Conservation (phyloP, 257 asterid genomes). For the Asclepias syriaca region DNA sequence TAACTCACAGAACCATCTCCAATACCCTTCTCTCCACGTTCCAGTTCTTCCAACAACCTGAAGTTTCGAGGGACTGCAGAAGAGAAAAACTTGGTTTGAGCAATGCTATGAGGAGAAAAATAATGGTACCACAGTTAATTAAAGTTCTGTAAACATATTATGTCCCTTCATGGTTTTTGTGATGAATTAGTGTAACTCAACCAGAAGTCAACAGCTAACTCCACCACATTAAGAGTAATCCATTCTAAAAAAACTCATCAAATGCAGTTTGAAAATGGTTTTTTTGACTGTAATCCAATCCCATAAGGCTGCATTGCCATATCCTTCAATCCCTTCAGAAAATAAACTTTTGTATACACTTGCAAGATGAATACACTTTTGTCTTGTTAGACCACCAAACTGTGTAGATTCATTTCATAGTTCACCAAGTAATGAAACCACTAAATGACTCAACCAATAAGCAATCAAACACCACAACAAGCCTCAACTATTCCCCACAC, state of each 20-base stretch:
- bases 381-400: not conserved
- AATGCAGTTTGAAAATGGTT: not conserved
- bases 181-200: not conserved
- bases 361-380: not conserved
- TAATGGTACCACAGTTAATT: not conserved
- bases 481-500: not conserved
- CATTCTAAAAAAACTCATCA: not conserved
- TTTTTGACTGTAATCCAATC: not conserved
- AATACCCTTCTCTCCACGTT: constrained; percentile 37
- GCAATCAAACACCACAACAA: not conserved
- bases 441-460: not conserved
- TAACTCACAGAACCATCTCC: constrained; percentile 42
- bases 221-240: not conserved
- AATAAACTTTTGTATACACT: not conserved
- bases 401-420: not conserved
- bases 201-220: not conserved
- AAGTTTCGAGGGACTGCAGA: constrained; percentile 29
- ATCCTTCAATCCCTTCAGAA: not conserved
- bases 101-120: not conserved
- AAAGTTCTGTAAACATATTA: not conserved
- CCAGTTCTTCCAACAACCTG: constrained; percentile 34
- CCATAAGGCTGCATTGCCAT: not conserved
- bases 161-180: not conserved
- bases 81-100: not conserved
- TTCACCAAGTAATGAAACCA: not conserved